A percentile compares a stretch with the other conserved stretches of the same genome.
Conservation (phyloP, 2,329 filamentous ascomycete genomes). For the Claviceps humidiphila region DNA sequence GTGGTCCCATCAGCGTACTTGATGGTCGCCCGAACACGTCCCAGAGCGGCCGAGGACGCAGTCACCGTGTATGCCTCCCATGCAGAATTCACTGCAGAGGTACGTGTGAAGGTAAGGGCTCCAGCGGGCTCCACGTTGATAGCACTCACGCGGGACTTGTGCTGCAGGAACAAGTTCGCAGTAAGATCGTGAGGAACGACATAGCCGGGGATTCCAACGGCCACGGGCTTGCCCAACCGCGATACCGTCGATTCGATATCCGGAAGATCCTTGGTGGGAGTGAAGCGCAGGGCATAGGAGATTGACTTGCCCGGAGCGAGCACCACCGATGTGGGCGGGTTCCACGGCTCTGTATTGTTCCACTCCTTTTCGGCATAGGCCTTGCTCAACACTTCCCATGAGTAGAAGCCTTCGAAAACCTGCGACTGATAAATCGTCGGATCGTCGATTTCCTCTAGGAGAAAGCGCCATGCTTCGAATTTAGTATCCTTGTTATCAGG, state of each 20-base stretch:
- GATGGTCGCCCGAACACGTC: constrained; percentile 34
- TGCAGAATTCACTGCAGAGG: constrained; percentile 6
- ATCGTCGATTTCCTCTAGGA: constrained; percentile 29
- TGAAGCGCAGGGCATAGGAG: constrained; percentile 38
- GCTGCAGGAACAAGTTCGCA: constrained; percentile 31
- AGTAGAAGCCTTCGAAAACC: constrained; percentile 46
- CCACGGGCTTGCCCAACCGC: constrained; percentile 31
- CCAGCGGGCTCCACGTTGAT: constrained; percentile 25
- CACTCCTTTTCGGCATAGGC: constrained; percentile 46
- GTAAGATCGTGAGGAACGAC: constrained; percentile 34
- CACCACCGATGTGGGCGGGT: constrained; percentile 32
- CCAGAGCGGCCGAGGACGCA: constrained; percentile 31
- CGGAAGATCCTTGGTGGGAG: constrained; percentile 30
- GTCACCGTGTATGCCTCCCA: constrained; percentile 26
- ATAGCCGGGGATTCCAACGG: constrained; percentile 41
- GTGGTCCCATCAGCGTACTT: constrained; percentile 31
- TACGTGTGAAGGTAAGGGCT: constrained; percentile 21
- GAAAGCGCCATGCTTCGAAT: constrained; percentile 42
- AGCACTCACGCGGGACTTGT: constrained; percentile 24
- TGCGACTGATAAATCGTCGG: constrained; percentile 35
- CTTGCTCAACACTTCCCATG: constrained; percentile 41
- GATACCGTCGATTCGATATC: constrained; percentile 33
- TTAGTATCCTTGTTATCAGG: constrained; percentile 27
- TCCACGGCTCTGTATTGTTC: constrained; percentile 38
- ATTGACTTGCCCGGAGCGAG: constrained; percentile 31